Conservation (phyloP, 768 basidiomycete species). For the Suillus variegatus region DNA sequence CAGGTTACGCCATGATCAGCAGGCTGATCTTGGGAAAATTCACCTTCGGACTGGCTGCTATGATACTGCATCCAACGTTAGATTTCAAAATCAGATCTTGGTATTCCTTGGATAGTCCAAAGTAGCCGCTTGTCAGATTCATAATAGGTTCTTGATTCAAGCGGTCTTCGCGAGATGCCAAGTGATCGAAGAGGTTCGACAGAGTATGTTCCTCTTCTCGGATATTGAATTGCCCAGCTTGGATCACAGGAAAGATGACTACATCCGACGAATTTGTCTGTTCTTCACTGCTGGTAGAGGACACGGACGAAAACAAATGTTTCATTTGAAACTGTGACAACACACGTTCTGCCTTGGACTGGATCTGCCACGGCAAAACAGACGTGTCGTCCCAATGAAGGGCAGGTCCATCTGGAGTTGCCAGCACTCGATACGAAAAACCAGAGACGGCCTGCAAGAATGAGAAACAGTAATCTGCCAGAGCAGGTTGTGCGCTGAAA, state of each 20-base stretch:
- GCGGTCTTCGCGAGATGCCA: constrained; percentile 28
- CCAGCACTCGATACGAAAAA: constrained; percentile 67
- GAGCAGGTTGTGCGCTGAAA: constrained; percentile 55
- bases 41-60: constrained; percentile 88
- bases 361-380: constrained; percentile 70
- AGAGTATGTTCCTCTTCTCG: constrained; percentile 81
- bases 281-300: constrained; percentile 22
- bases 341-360: constrained; percentile 55
- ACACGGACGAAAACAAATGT: constrained; percentile 25
- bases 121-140: constrained; percentile 95
- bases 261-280: constrained; percentile 35
- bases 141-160: constrained; percentile 43
- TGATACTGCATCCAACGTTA: constrained; percentile 63
- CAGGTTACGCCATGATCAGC: background rate
- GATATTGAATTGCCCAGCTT: constrained; percentile 85
- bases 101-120: constrained; percentile 82
- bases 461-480: constrained; percentile 83
- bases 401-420: constrained; percentile 43
- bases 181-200: constrained; percentile 54
- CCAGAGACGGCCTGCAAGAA: constrained; percentile 68
- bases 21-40: constrained; percentile 11
- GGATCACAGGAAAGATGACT: constrained; percentile 78
- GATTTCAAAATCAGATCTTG: constrained; percentile 68
- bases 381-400: constrained; percentile 69
- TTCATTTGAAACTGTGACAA: constrained; percentile 62